Base-by-base conservation (phyloP, 2,329 filamentous ascomycete genomes). In the Aspergillus sp. region DNA sequence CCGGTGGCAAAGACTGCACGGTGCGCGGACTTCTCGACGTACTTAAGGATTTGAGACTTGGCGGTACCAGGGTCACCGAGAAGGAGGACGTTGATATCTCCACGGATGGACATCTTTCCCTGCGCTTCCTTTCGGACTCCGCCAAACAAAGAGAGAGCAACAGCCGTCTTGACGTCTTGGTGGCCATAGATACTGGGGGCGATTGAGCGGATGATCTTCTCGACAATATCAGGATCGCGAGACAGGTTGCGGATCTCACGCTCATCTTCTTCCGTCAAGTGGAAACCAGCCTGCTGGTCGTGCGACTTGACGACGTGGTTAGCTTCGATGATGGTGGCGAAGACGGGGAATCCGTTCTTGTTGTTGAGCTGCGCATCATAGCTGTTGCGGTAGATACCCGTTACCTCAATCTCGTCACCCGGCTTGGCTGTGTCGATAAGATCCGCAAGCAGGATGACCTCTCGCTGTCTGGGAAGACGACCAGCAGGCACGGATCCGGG, bases 301-400 rank as follows among this genome's bases (percentile, higher is more conserved):
- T 99, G 95, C 0, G 94, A 90, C 78, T 99, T 99, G 78, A 98
- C 89, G 5, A 98, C 88, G 69, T 99, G 93, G 79, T 99, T 99
- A 28, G 96, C 96, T 78, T 99, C 95, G 4, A 99, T 85, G 62
- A 99, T 95, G 0, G 95, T 99, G 4, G 95, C 94, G 77, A 99
- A 99, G 41, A 99, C 95, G 0, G 95, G 95, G 80, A 99, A 98
- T 4, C 95, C 95, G 74, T 98, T 99, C 73, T 95, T 94, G 81
- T 97, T 98, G 81, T 99, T 99, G 58, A 99, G 85, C 70, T 96
- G 92, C 3, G 95, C 93, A 75, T 98, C 94, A 73, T 97, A 99
- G 80, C 96, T 98, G 83, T 99, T 99, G 70, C 93, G 90, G 80
- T 99, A 99, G 69, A 97, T 91, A 66, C 95, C 95, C 7, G 93